phyloP scores from a whole-genome alignment of 805 yeast species.

The Zygotorulaspora florentina region DNA sequence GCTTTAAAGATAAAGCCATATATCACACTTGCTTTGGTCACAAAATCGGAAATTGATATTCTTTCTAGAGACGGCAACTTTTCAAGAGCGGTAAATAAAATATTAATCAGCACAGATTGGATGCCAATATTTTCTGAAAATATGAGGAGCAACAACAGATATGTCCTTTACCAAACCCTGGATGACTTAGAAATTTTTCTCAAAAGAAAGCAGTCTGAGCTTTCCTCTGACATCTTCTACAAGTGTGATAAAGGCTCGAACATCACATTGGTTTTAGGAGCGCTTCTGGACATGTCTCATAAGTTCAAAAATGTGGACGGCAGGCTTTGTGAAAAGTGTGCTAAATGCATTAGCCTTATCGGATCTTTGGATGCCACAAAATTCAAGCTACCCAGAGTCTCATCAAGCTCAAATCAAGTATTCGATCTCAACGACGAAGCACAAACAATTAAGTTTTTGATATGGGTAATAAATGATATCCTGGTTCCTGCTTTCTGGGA shows the following conservation, averaged over 20 bases:
- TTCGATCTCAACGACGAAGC: slow-evolving; percentile 56
- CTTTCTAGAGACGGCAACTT: slow-evolving; percentile 50
- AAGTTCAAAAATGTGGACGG: slow-evolving; percentile 47
- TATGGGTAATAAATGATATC: slow-evolving; percentile 58
- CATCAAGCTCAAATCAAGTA: slow-evolving; percentile 42
- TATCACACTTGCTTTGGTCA: slow-evolving; percentile 68
- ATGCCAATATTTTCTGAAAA: slow-evolving; percentile 27
- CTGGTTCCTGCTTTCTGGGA: slow-evolving; percentile 88
- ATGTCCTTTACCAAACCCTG: slow-evolving; percentile 69
- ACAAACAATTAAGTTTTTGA: slow-evolving; percentile 64
- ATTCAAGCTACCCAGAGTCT: slow-evolving; percentile 39
- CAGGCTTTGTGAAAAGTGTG: slow-evolving; percentile 54
- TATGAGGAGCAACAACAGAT: slow-evolving; percentile 35
- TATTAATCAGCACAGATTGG: slow-evolving; percentile 22
- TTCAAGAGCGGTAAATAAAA: slow-evolving; percentile 42
- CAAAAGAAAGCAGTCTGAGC: slow-evolving; percentile 44
- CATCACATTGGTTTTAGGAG: slow-evolving; percentile 46
- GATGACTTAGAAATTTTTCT: slow-evolving; percentile 57
- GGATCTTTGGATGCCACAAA: slow-evolving; percentile 72
- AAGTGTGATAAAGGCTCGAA: slow-evolving; percentile 32
- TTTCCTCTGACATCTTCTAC: slow-evolving; percentile 41
- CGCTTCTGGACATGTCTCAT: slow-evolving; percentile 53
- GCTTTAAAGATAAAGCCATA: slow-evolving; percentile 27
- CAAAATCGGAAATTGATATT: slow-evolving; percentile 49
- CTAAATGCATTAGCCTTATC: slow-evolving; percentile 66